phyloP scores from a whole-genome alignment of 2,329 filamentous ascomycete species.

The Colletotrichum neosansevieriae region DNA sequence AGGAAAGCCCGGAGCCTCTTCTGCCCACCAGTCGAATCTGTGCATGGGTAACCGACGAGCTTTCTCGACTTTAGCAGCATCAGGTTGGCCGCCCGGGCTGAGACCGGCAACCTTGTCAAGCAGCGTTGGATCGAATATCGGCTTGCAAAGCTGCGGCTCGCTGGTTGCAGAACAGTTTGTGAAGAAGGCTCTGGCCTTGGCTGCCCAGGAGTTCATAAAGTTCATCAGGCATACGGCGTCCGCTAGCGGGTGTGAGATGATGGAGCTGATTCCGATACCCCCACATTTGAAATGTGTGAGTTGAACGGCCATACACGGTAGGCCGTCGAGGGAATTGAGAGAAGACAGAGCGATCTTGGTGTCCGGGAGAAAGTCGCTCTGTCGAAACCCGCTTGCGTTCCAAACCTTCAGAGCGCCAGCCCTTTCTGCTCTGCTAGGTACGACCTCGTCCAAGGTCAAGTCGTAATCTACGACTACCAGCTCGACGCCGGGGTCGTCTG shows the following conservation, averaged over 20 bases:
- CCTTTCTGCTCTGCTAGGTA: slow-evolving; percentile 44
- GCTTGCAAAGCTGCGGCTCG: not conserved
- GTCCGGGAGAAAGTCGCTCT: slow-evolving; percentile 49
- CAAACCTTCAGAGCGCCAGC: slow-evolving; percentile 46
- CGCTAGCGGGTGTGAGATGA: slow-evolving; percentile 57
- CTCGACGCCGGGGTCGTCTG: slow-evolving; percentile 56
- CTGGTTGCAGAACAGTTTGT: not conserved
- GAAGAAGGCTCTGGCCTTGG: slow-evolving; percentile 44
- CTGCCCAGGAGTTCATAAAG: slow-evolving; percentile 58
- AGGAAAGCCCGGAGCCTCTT: slow-evolving; percentile 47
- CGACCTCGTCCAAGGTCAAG: slow-evolving; percentile 46
- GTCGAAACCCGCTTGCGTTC: slow-evolving; percentile 50
- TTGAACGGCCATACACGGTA: slow-evolving; percentile 53
- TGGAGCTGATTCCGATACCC: slow-evolving; percentile 55
- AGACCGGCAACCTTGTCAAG: slow-evolving; percentile 53
- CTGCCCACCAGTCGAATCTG: slow-evolving; percentile 61
- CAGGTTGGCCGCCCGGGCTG: slow-evolving; percentile 37
- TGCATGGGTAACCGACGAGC: slow-evolving; percentile 57
- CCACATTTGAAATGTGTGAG: slow-evolving; percentile 55
- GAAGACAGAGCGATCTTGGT: slow-evolving; percentile 51
- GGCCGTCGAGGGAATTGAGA: slow-evolving; percentile 45
- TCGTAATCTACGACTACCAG: slow-evolving; percentile 49
- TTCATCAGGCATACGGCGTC: slow-evolving; percentile 57
- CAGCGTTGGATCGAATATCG: slow-evolving; percentile 55
- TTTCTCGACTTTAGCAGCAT: slow-evolving; percentile 44